A percentile compares a stretch with the other conserved stretches of the same genome.
phyloP scores from a whole-genome alignment of 2,329 filamentous ascomycete species.

The Diaporthe ampelina region DNA sequence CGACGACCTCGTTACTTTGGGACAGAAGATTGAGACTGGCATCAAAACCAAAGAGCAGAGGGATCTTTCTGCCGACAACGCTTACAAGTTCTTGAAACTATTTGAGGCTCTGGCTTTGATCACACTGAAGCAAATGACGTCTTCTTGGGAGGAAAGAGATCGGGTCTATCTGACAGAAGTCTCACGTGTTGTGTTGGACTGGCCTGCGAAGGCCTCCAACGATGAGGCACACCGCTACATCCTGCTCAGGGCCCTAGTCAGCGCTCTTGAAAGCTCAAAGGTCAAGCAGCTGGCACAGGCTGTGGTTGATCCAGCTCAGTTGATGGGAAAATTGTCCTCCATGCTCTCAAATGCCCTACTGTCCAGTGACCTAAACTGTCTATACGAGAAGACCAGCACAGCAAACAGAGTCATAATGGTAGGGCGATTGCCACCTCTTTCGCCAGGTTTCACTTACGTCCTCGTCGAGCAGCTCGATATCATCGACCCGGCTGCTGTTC shows the following conservation, averaged over 20 bases:
- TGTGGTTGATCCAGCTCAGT: conserved; percentile 2
- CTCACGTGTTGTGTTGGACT: neutral
- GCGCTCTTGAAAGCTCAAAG: conserved; percentile 27
- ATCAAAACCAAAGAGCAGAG: neutral
- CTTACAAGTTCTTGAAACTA: conserved; percentile 35
- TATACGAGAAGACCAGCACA: neutral
- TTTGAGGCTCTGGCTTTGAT: conserved; percentile 35
- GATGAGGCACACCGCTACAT: conserved; percentile 28
- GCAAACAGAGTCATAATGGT: neutral
- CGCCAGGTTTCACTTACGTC: conserved; percentile 38
- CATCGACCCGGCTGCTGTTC: conserved; percentile 42
- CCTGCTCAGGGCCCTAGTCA: conserved; percentile 34
- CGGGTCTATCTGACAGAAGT: conserved; percentile 41
- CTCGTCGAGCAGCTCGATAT: conserved; percentile 41
- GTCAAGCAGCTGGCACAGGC: conserved; percentile 16
- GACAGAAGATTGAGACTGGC: conserved; percentile 41
- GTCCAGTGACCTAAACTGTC: neutral
- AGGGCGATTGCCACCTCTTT: neutral
- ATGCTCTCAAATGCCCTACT: conserved; percentile 15
- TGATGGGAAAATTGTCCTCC: conserved; percentile 9
- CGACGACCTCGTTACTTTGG: conserved; percentile 52
- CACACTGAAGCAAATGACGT: conserved; percentile 42
- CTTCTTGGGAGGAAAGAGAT: conserved; percentile 42
- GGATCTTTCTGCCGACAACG: neutral
- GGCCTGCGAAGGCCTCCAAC: conserved; percentile 15